Conservation (phyloP, 768 basidiomycete species). For the Mycena leptocephala region DNA sequence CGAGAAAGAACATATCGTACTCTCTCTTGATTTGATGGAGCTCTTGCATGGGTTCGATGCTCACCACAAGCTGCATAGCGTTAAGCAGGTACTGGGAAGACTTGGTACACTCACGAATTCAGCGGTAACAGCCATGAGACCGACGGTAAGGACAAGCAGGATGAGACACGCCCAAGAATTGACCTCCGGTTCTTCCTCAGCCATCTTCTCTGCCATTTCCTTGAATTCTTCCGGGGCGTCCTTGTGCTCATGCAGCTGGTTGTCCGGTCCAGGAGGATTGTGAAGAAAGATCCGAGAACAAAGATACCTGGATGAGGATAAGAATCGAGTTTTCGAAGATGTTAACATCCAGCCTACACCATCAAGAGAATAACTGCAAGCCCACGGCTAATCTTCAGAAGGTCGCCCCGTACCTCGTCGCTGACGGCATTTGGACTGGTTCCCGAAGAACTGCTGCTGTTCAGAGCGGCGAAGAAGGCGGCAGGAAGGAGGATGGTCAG, state of each 20-base stretch:
- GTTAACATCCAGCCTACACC: conserved; percentile 59
- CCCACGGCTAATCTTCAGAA: conserved; percentile 78
- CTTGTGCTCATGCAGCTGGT: conserved; percentile 57
- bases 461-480: conserved; percentile 77
- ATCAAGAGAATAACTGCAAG: conserved; percentile 75
- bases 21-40: conserved; percentile 64
- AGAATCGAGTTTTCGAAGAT: neutral
- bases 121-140: conserved; percentile 76
- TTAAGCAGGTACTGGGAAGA: neutral
- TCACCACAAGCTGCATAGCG: conserved; percentile 70
- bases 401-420: conserved; percentile 59
- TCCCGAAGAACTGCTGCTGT: conserved; percentile 43
- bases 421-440: conserved; percentile 50
- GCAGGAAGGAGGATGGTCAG: conserved; percentile 75
- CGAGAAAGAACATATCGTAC: conserved; percentile 52
- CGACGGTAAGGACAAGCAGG: conserved; percentile 67
- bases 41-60: conserved; percentile 69
- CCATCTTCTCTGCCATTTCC: conserved; percentile 55
- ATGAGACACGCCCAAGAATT: conserved; percentile 77
- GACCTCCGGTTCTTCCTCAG: conserved; percentile 65
- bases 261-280: conserved; percentile 76
- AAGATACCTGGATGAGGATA: conserved; percentile 63
- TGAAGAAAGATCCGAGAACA: conserved; percentile 79
- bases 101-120: conserved; percentile 69
- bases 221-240: conserved; percentile 62